Percentiles rank a stretch among this genome's conserved stretches.
Conservation (phyloP, 164 flowering plant species). For the Umbilicus rupestris region DNA sequence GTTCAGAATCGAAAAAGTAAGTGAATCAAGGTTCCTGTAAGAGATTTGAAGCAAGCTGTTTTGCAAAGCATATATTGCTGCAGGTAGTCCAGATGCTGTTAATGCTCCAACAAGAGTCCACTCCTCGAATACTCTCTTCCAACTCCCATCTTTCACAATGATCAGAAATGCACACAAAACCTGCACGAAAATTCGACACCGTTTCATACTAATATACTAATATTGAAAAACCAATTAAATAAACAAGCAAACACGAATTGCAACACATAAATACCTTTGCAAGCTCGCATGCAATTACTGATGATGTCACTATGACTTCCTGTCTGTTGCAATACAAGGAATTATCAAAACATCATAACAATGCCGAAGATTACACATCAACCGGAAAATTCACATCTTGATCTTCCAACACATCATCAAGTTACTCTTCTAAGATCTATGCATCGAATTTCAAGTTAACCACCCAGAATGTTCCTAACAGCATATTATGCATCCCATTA, state of each 20-base stretch:
- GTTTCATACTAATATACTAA: background rate
- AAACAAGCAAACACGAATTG: background rate
- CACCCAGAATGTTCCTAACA: too few species aligned
- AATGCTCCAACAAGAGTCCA: slow-evolving; percentile 85
- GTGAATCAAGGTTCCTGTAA: slow-evolving; percentile 93
- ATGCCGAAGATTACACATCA: background rate
- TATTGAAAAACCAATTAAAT: background rate
- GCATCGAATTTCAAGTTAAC: too few species aligned
- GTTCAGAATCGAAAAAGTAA: slow-evolving; percentile 93
- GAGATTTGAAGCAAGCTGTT: slow-evolving; percentile 96
- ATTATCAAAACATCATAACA: background rate
- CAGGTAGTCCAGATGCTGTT: slow-evolving; percentile 92
- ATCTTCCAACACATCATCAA: too few species aligned
- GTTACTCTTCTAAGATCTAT: too few species aligned
- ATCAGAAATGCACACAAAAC: slow-evolving; percentile 71
- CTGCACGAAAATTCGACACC: slow-evolving; percentile 20
- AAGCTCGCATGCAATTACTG: slow-evolving; percentile 73
- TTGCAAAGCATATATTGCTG: slow-evolving; percentile 92
- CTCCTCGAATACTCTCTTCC: slow-evolving; percentile 48
- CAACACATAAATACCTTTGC: slow-evolving; percentile 50
- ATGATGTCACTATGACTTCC: slow-evolving; percentile 89
- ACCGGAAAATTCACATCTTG: too few species aligned
- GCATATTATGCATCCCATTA: too few species aligned
- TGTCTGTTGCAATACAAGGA: slow-evolving; percentile 32
- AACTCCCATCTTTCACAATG: slow-evolving; percentile 60